These are phyloP conservation scores for Astragalus glycyphyllos DNA, from an alignment of 306 rosid species.

Conservation along the genomic window DNA sequence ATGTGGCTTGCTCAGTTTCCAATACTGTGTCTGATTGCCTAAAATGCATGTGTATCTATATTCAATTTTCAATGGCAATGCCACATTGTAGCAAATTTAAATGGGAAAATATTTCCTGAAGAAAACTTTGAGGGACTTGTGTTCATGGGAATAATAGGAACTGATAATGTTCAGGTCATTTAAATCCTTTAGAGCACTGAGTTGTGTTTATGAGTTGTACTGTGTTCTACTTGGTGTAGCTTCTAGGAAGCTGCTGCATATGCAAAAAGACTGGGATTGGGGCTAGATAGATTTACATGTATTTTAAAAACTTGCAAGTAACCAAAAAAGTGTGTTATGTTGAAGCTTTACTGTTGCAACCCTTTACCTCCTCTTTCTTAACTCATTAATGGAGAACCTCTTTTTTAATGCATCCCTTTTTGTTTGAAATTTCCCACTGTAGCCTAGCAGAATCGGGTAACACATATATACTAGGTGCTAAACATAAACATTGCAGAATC, in stretches of 20 bases:
- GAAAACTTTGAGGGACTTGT: not conserved
- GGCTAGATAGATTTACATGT: too few species aligned
- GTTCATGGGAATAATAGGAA: not conserved
- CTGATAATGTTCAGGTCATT: slow-evolving; percentile 4
- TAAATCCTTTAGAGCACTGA: slow-evolving; percentile 4
- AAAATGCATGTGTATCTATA: not conserved
- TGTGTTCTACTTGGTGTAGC: not conserved
- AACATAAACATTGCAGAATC: too few species aligned
- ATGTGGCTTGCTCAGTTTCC: too few species aligned
- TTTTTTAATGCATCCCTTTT: too few species aligned
- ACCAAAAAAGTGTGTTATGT: too few species aligned
- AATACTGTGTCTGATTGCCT: not conserved
- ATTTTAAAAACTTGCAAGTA: too few species aligned
- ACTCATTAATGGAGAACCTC: too few species aligned
- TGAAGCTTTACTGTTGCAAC: too few species aligned
- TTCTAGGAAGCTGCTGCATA: not conserved
- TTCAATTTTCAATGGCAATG: slow-evolving; percentile 26
- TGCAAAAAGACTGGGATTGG: slow-evolving; percentile 1
- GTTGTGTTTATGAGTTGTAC: slow-evolving; percentile 7
- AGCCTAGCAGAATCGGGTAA: too few species aligned
- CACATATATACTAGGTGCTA: too few species aligned
- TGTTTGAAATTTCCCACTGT: too few species aligned
- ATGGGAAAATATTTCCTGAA: not conserved
- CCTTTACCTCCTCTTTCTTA: too few species aligned
- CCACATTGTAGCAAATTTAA: not conserved